A percentile compares a stretch with the other conserved stretches of the same genome.
Evolutionary conservation across 1,284 basidiomycete genomes (phyloP).

Genomic region (Ganoderma resinaceum): DNA sequence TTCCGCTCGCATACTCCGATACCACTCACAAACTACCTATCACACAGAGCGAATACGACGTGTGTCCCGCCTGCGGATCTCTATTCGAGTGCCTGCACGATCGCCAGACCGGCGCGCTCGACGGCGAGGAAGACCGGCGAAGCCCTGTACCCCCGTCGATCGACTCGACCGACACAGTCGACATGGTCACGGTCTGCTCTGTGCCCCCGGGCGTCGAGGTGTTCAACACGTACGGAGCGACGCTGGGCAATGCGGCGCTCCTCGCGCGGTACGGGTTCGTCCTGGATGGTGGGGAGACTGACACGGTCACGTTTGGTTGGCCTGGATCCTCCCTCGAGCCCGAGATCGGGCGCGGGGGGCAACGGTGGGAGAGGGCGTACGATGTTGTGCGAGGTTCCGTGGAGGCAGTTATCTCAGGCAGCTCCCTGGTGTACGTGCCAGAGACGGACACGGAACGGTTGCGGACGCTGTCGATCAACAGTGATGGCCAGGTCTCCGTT

Average conservation of each 20-base stretch:
- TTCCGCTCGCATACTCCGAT: not conserved
- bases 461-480: constrained; percentile 35
- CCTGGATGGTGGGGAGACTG: constrained; percentile 68
- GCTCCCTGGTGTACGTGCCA: constrained; percentile 25
- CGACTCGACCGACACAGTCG: constrained; percentile 50
- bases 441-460: not conserved
- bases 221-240: constrained; percentile 87
- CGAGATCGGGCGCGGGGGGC: not conserved
- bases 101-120: constrained; percentile 32
- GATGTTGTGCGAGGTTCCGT: not conserved
- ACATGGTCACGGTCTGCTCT: constrained; percentile 68
- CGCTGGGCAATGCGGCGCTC: constrained; percentile 73
- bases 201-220: constrained; percentile 68
- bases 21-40: not conserved
- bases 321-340: constrained; percentile 41
- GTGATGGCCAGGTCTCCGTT: constrained; percentile 42
- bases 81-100: constrained; percentile 81
- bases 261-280: constrained; percentile 80
- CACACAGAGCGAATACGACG: constrained; percentile 79
- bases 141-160: not conserved
- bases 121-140: not conserved
- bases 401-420: constrained; percentile 8
- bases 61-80: constrained; percentile 84
- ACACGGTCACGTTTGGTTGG: constrained; percentile 55
- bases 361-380: constrained; percentile 1